Evolutionary conservation across 768 basidiomycete species (phyloP).

Genomic region (Cubamyces lactineus): DNA sequence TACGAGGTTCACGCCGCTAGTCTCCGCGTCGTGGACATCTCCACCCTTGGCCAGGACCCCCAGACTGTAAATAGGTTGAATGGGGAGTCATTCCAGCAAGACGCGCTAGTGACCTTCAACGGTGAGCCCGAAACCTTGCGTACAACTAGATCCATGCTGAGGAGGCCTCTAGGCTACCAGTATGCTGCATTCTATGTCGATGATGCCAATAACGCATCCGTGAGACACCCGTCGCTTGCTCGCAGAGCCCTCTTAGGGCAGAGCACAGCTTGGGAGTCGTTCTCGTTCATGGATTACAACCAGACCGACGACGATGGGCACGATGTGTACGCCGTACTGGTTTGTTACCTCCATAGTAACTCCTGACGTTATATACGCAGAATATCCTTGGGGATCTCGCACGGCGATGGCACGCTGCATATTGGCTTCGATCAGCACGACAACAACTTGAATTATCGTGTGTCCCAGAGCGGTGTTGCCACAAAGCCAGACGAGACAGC

Average conservation of each 20-base stretch:
- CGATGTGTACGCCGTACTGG: constrained; percentile 31
- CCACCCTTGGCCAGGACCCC: constrained; percentile 37
- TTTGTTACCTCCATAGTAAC: not conserved
- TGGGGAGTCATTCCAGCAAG: constrained; percentile 43
- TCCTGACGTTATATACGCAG: constrained; percentile 16
- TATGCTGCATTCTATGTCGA: constrained; percentile 40
- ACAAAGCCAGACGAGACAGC: constrained; percentile 29
- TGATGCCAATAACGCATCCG: constrained; percentile 32
- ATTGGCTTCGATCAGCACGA: constrained; percentile 43
- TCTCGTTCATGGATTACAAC: constrained; percentile 40
- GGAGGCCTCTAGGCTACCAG: constrained; percentile 33
- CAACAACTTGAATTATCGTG: constrained; percentile 39
- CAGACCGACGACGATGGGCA: constrained; percentile 44
- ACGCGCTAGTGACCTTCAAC: constrained; percentile 39
- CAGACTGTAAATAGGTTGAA: constrained; percentile 41
- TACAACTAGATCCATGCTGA: too few relatives aligned
- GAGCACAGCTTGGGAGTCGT: constrained; percentile 32
- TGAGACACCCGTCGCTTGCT: constrained; percentile 35
- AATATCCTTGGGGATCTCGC: constrained; percentile 42
- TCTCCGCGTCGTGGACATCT: constrained; percentile 24
- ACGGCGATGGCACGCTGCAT: constrained; percentile 41
- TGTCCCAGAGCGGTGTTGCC: constrained; percentile 36
- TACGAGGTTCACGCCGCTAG: constrained; percentile 6
- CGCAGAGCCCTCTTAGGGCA: constrained; percentile 28
- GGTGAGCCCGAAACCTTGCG: constrained; percentile 22